Evolutionary conservation across 1,139 yeast species (phyloP), one percentile per base, ranked within the genome.

Genomic region (Taphrina flavorubra): DNA sequence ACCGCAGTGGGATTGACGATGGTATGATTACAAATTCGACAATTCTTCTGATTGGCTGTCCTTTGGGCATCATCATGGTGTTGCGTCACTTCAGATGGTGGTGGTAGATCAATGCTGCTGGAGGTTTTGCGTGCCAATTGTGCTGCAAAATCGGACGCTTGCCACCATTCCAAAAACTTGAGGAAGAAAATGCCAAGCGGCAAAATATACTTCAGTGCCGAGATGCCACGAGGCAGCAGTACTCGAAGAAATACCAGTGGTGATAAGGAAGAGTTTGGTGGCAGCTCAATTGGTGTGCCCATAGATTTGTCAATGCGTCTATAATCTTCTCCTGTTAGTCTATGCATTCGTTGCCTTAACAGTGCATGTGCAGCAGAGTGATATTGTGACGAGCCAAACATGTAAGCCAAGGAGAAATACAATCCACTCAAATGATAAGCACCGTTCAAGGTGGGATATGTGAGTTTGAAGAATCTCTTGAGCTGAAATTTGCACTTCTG

Each of bases 121-220:
- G 69, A 56, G 11, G 82, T 83, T 63, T 82, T 84, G 72, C 84
- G 85, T 11, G 86, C 80, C 60, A 90, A 78, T 73, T 87, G 86
- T 6, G 83, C 80, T 0, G 91, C 87, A 74, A 91, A 84, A 72
- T 89, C 91, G 18, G 92, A 87, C 57, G 90, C 85, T 72, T 88
- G 87, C 96, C 97, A 92, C 98, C 98, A 92, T 77, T 94, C 98
- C 66, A 92, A 82, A 74, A 94, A 91, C 78, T 92, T 91, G 72
- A 94, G 82, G 46, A 89, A 77, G 76, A 94, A 92, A 70, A 94
- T 89, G 1, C 96, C 90, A 0, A 89, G 83, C 0, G 98, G 98
- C 79, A 94, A 86, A 42, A 89, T 81, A 63, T 79, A 31, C 39
- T 59, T 61, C 20, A 69, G 42, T 1, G 69, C 63, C 13, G 70